Conservation (phyloP, 2,329 filamentous ascomycete species). For the Sclerotinia glacialis region DNA sequence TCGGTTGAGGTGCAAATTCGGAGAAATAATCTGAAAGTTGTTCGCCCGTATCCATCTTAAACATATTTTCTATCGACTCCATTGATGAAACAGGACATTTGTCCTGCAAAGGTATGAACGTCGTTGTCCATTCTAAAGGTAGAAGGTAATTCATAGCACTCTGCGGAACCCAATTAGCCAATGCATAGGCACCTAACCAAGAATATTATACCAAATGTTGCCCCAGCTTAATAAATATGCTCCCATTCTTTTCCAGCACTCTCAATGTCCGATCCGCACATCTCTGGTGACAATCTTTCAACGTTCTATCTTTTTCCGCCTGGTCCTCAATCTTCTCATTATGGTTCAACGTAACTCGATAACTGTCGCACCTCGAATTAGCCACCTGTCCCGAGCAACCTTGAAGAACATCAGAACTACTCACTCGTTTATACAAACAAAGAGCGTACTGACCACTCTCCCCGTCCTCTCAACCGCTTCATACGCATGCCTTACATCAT, state of each 20-base stretch:
- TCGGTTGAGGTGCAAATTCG: conserved; percentile 74
- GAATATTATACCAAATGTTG: conserved; percentile 69
- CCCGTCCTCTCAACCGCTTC: conserved; percentile 73
- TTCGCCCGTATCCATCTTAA: conserved; percentile 75
- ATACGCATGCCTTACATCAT: conserved; percentile 74
- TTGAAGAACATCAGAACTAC: conserved; percentile 34
- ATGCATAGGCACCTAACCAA: background rate
- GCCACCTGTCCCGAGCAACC: conserved; percentile 1
- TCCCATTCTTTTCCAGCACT: conserved; percentile 92
- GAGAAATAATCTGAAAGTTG: conserved; percentile 80
- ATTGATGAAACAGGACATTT: conserved; percentile 90
- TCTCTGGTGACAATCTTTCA: conserved; percentile 85
- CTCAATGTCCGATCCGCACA: conserved; percentile 84
- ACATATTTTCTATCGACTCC: conserved; percentile 84
- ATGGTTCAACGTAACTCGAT: conserved; percentile 77
- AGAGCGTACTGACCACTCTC: conserved; percentile 71
- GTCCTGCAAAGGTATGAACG: conserved; percentile 94
- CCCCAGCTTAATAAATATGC: conserved; percentile 96
- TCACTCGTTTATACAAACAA: conserved; percentile 86
- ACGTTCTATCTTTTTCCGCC: conserved; percentile 61
- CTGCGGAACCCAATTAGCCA: conserved; percentile 42
- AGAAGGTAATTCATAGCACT: conserved; percentile 95
- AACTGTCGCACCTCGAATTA: conserved; percentile 52
- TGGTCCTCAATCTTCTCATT: conserved; percentile 60
- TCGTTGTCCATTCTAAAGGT: conserved; percentile 87